Evolutionary conservation across 441 rosid species (phyloP).

Genomic region (Arabidopsis lyrata): DNA sequence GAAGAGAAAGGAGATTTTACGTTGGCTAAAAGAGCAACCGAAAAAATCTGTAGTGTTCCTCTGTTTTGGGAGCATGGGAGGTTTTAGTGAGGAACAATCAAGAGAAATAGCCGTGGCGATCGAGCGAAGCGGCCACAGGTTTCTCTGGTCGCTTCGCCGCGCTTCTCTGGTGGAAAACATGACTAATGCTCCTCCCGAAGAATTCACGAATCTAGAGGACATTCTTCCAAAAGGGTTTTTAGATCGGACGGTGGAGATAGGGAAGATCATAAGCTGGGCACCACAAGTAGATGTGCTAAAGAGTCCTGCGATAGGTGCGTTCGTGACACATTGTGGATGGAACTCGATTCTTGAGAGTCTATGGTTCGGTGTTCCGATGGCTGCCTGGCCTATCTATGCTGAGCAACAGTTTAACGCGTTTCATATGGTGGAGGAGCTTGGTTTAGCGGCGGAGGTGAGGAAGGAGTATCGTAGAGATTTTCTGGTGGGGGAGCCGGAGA

Average conservation of each 20-base stretch:
- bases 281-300: slow-evolving; percentile 38
- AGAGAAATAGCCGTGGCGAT: slow-evolving; percentile 56
- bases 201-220: slow-evolving; percentile 28
- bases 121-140: slow-evolving; percentile 50
- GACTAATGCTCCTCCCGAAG: slow-evolving; percentile 2
- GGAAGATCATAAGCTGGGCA: slow-evolving; percentile 44
- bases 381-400: slow-evolving; percentile 41
- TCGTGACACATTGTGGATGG: slow-evolving; percentile 49
- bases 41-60: slow-evolving; percentile 62
- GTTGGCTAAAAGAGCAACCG: slow-evolving; percentile 67
- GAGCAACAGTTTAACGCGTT: slow-evolving; percentile 48
- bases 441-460: slow-evolving; percentile 33
- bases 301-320: slow-evolving; percentile 39
- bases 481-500: not conserved
- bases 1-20: slow-evolving; percentile 18
- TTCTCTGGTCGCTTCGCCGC: slow-evolving; percentile 65
- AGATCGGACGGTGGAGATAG: slow-evolving; percentile 27
- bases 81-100: slow-evolving; percentile 54
- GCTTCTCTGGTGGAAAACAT: slow-evolving; percentile 27
- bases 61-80: slow-evolving; percentile 75
- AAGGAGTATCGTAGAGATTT: slow-evolving; percentile 29
- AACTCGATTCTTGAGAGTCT: slow-evolving; percentile 44
- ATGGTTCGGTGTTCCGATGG: slow-evolving; percentile 43
- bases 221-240: slow-evolving; percentile 41
- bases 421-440: slow-evolving; percentile 40